Evolutionary conservation across 371 early-diverging fungal genomes (phyloP).

Genomic region (Cokeromyces recurvatus): DNA sequence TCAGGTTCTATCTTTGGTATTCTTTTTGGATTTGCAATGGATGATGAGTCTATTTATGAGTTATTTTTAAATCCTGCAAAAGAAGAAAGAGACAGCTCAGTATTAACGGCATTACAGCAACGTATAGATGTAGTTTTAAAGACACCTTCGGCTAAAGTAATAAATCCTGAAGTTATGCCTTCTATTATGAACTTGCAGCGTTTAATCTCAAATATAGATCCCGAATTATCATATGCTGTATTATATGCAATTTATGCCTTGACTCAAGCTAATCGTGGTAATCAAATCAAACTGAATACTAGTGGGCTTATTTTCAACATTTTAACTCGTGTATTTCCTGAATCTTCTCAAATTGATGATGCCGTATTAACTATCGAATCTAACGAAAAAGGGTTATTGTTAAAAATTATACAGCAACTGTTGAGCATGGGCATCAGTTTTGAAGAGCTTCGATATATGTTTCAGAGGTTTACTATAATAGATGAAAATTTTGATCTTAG

Average conservation of each 20-base stretch:
- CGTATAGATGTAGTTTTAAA: constrained; percentile 28
- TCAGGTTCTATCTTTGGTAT: constrained; percentile 52
- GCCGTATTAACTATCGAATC: not conserved
- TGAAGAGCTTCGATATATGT: constrained; percentile 55
- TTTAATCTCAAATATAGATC: constrained; percentile 22
- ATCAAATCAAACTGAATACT: constrained; percentile 60
- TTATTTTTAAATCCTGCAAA: constrained; percentile 33
- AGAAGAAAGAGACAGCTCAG: not conserved
- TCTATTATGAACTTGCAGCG: constrained; percentile 51
- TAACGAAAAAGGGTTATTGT: constrained; percentile 35
- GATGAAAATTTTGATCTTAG: constrained; percentile 3
- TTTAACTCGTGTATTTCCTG: constrained; percentile 31
- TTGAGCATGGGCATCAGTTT: constrained; percentile 62
- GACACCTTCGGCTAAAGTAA: constrained; percentile 28
- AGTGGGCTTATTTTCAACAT: constrained; percentile 51
- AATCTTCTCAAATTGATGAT: constrained; percentile 2
- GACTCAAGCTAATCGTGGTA: constrained; percentile 52
- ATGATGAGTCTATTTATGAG: constrained; percentile 39
- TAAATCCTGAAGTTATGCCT: constrained; percentile 55
- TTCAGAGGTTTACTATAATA: constrained; percentile 41
- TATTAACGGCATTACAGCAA: not conserved
- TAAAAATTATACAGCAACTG: constrained; percentile 50
- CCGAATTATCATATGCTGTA: constrained; percentile 36
- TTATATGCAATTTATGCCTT: constrained; percentile 46
- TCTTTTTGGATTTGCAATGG: constrained; percentile 59